Percentiles rank a stretch among this genome's conserved stretches.
These are phyloP conservation scores for Podospora bellae-mahoneyi DNA, from an alignment of 495 filamentous ascomycete species.

Conservation along the genomic window DNA sequence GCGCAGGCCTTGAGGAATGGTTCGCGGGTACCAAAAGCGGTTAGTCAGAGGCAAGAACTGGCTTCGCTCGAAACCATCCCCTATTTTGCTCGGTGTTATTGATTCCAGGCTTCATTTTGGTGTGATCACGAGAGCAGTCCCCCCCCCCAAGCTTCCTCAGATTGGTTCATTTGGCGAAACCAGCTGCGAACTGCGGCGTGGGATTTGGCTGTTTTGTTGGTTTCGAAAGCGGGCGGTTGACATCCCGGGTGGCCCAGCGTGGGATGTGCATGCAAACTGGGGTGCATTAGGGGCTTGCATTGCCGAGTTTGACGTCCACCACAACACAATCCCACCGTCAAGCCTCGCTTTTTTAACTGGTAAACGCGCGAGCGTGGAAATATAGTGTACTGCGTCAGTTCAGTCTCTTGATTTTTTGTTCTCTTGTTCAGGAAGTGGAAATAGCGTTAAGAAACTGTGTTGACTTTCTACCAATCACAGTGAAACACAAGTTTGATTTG, in stretches of 20 bases:
- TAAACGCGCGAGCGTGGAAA: not conserved
- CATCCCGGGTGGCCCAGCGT: not conserved
- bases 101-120: not conserved
- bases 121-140: not conserved
- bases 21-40: too few species aligned
- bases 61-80: not conserved
- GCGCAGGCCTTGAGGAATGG: too few species aligned
- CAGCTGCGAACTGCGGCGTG: not conserved
- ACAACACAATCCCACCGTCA: not conserved
- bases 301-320: not conserved
- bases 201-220: not conserved
- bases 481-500: not conserved
- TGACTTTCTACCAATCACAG: not conserved
- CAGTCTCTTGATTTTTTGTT: too few species aligned
- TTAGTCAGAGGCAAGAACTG: too few species aligned
- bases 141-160: not conserved
- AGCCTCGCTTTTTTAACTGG: not conserved
- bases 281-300: slow-evolving; percentile 5
- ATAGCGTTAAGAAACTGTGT: not conserved
- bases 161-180: not conserved
- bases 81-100: slow-evolving; percentile 7
- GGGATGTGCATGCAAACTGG: not conserved
- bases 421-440: not conserved
- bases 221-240: not conserved
- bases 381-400: too few species aligned